phyloP scores from a whole-genome alignment of 169 alveolate genomes.

The Pseudocohnilembus persalinus region DNA sequence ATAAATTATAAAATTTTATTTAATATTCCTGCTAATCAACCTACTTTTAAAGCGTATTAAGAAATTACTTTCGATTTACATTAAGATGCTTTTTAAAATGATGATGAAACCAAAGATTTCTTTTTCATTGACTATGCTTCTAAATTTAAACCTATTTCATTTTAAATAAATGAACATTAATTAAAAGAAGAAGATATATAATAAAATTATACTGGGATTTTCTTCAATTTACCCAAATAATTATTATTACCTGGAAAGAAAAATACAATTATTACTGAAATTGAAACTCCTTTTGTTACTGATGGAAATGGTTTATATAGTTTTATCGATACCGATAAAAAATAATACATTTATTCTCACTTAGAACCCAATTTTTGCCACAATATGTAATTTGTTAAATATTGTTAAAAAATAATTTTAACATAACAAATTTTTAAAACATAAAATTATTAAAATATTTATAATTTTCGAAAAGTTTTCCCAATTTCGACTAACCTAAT shows the following conservation, averaged over 20 bases:
- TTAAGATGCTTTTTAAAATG: not conserved
- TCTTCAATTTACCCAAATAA: not conserved
- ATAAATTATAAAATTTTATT: too few species aligned
- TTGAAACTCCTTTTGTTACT: not conserved
- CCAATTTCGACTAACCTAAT: conserved; percentile 84
- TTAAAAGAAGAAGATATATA: not conserved
- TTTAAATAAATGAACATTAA: not conserved
- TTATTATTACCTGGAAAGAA: not conserved
- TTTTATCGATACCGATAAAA: conserved; percentile 69
- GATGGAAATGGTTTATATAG: conserved; percentile 81
- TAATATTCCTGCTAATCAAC: not conserved
- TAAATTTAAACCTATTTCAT: not conserved
- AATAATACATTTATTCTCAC: conserved; percentile 72
- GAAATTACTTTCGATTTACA: not conserved
- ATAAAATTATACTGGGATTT: not conserved
- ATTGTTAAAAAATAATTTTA: too few species aligned
- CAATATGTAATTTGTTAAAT: conserved; percentile 33
- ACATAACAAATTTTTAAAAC: not conserved
- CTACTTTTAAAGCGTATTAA: not conserved
- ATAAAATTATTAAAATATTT: too few species aligned
- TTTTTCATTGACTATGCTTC: not conserved
- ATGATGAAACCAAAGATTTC: not conserved
- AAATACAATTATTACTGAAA: too few species aligned
- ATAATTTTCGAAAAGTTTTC: too few species aligned
- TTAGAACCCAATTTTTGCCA: conserved; percentile 75